Percentiles rank a stretch among this genome's conserved stretches.
Conservation (phyloP, 2,329 filamentous ascomycete genomes). For the Exserohilum turcica region DNA sequence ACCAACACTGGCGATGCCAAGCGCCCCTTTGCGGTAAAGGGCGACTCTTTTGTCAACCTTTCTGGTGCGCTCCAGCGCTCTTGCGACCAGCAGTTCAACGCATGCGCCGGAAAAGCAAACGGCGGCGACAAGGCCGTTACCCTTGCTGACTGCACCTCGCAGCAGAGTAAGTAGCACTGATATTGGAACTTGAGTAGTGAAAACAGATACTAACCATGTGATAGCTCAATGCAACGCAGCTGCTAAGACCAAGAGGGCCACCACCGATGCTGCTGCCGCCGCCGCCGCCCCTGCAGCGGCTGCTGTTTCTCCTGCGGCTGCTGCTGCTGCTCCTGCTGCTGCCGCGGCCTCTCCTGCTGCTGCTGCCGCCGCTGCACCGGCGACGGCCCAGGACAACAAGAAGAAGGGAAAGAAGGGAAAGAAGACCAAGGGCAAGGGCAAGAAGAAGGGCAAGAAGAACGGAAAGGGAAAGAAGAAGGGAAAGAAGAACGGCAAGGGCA, state of each 20-base stretch:
- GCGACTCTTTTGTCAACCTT: constrained; percentile 58
- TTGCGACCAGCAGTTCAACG: constrained; percentile 68
- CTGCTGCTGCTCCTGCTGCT: no score
- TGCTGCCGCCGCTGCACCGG: no score
- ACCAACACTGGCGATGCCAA: constrained; percentile 57
- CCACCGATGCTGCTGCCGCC: background rate
- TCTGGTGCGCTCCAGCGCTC: constrained; percentile 63
- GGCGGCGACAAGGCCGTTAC: constrained; percentile 51
- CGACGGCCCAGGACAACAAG: background rate
- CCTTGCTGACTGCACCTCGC: constrained; percentile 60
- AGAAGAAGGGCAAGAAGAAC: background rate
- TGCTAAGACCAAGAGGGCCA: background rate
- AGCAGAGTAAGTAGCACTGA: constrained; percentile 50
- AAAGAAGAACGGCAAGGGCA: background rate
- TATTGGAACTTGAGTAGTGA: background rate
- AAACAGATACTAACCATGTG: background rate
- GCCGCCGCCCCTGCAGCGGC: background rate
- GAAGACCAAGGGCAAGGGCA: background rate
- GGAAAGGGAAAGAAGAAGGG: background rate
- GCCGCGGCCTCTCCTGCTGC: no score
- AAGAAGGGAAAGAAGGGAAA: background rate
- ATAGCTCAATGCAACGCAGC: constrained; percentile 8
- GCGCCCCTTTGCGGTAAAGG: constrained; percentile 42
- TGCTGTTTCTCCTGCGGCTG: no score
- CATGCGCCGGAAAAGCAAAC: constrained; percentile 64